Conservation (phyloP, 257 asterid genomes). For the Dorcoceras hygrometricum region DNA sequence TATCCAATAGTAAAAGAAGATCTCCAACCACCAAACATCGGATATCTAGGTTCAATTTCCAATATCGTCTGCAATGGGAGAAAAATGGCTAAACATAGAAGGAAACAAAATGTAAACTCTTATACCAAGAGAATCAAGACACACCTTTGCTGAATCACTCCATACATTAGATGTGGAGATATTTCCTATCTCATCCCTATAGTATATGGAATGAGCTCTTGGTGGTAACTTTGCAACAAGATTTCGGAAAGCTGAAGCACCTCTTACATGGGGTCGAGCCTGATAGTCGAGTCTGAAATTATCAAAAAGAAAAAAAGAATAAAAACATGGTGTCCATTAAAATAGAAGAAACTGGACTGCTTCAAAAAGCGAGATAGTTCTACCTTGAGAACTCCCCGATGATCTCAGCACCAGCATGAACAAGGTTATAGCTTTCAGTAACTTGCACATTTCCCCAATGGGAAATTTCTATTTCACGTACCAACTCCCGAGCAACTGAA, state of each 20-base stretch:
- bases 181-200: constrained; percentile 96
- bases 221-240: constrained; percentile 82
- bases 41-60: constrained; percentile 94
- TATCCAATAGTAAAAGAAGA: constrained; percentile 92
- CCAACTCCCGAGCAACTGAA: constrained; percentile 74
- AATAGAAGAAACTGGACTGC: constrained; percentile 14
- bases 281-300: constrained; percentile 81
- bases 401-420: constrained; percentile 82
- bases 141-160: constrained; percentile 76
- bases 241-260: constrained; percentile 70
- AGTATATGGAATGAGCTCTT: constrained; percentile 91
- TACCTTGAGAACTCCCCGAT: constrained; percentile 97
- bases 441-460: constrained; percentile 99
- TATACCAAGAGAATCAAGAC: constrained; percentile 19
- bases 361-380: constrained; percentile 4
- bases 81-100: constrained; percentile 26
- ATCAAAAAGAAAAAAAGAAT: constrained; percentile 9
- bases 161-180: constrained; percentile 85
- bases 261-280: constrained; percentile 71
- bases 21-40: constrained; percentile 99
- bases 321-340: constrained; percentile 6
- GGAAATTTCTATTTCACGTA: constrained; percentile 90
- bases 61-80: constrained; percentile 65
- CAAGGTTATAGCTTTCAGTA: constrained; percentile 76
- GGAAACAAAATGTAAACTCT: constrained; percentile 17